These are phyloP conservation scores for Asterochloris erici DNA, from an alignment of 139 green algal genomes.

Conservation along the genomic window DNA sequence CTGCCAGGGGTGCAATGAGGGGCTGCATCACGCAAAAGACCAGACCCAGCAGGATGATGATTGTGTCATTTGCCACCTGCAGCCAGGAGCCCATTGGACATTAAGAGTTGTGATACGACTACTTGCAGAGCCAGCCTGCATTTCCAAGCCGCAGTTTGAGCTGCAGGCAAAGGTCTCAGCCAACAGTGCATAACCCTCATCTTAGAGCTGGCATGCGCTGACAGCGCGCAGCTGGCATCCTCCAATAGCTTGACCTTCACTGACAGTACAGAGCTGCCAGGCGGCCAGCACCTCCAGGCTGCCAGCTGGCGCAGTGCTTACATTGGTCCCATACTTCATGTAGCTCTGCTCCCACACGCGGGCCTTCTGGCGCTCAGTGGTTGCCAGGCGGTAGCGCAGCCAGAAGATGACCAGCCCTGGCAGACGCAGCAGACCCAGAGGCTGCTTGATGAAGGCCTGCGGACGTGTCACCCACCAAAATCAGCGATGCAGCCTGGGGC, in stretches of 20 bases:
- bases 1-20: slow-evolving; percentile 56
- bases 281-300: background rate
- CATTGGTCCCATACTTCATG: slow-evolving; percentile 39
- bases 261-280: background rate
- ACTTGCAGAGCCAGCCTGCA: background rate
- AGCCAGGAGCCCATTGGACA: background rate
- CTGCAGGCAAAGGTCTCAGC: background rate
- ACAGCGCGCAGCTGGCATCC: background rate
- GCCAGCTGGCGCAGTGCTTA: background rate
- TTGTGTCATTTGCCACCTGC: slow-evolving; percentile 52
- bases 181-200: background rate
- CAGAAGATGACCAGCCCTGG: slow-evolving; percentile 23
- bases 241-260: background rate
- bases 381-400: slow-evolving; percentile 10
- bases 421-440: slow-evolving; percentile 20
- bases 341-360: slow-evolving; percentile 50
- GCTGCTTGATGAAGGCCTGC: slow-evolving; percentile 21
- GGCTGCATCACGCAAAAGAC: slow-evolving; percentile 71
- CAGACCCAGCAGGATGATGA: slow-evolving; percentile 62
- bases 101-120: background rate
- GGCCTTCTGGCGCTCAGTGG: slow-evolving; percentile 46
- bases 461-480: background rate
- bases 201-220: too few species aligned
- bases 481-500: background rate
- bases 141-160: background rate